phyloP scores from a whole-genome alignment of 139 green algal genomes.

The Coelastrella sp. region DNA sequence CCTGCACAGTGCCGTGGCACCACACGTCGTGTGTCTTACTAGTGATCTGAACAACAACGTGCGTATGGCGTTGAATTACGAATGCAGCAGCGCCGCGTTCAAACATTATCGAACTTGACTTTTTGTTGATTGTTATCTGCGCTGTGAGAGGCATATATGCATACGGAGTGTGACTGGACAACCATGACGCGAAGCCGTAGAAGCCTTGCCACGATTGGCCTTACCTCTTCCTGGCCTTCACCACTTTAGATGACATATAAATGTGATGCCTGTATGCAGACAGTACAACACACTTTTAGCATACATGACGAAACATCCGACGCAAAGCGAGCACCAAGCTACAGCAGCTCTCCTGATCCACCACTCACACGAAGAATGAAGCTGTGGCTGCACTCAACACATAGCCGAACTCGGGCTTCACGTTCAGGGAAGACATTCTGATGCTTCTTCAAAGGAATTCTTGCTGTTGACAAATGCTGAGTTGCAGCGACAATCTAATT shows the following conservation, averaged over 20 bases:
- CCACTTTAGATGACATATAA: conserved; percentile 47
- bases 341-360: not conserved
- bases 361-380: conserved; percentile 34
- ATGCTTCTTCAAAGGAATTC: not conserved
- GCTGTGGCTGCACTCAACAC: conserved; percentile 16
- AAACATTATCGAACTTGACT: no score
- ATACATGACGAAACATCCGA: not conserved
- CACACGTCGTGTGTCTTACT: not conserved
- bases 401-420: conserved; percentile 38
- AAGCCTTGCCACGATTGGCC: not conserved
- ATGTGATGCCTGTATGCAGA: conserved; percentile 44
- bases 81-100: no score
- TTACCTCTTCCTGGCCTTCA: conserved; percentile 10
- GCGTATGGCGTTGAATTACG: not conserved
- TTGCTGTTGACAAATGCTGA: no score
- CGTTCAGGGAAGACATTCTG: not conserved
- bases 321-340: not conserved
- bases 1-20: conserved; percentile 36
- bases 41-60: not conserved
- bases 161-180: not conserved
- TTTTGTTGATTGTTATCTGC: no score
- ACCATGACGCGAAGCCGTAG: not conserved
- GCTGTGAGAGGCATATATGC: no score
- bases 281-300: not conserved
- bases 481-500: no score